These are phyloP conservation scores for Pseudogymnoascus sp. DNA, from an alignment of 2,329 filamentous ascomycete species.

Conservation along the genomic window DNA sequence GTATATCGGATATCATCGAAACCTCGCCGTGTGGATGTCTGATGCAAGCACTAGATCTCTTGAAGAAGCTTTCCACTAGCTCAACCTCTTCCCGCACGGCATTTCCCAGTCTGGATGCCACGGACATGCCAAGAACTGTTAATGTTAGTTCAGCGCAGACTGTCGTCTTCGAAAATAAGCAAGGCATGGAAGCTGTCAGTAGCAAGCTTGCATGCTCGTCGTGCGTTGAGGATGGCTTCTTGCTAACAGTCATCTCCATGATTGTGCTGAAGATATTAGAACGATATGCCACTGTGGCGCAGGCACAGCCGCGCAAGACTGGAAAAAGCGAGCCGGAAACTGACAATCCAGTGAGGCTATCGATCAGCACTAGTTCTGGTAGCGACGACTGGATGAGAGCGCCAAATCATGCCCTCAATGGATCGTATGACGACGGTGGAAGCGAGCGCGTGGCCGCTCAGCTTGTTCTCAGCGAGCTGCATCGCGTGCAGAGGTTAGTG, in stretches of 20 bases:
- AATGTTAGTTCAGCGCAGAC: constrained; percentile 12
- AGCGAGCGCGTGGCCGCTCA: constrained; percentile 27
- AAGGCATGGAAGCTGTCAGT: constrained; percentile 26
- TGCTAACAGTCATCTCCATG: constrained; percentile 29
- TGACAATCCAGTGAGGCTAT: not conserved
- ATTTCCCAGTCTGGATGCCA: not conserved
- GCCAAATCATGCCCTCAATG: not conserved
- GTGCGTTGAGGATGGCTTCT: constrained; percentile 30
- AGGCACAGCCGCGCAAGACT: not conserved
- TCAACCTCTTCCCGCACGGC: not conserved
- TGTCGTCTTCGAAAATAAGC: constrained; percentile 28
- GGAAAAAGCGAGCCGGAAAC: not conserved
- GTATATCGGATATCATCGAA: not conserved
- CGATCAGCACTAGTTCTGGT: constrained; percentile 17
- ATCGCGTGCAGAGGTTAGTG: constrained; percentile 30
- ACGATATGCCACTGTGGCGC: constrained; percentile 28
- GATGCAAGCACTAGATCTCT: constrained; percentile 21
- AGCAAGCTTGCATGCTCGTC: constrained; percentile 29
- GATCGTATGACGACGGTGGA: not conserved
- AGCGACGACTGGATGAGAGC: constrained; percentile 18
- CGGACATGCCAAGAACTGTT: not conserved
- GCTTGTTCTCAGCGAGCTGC: constrained; percentile 32
- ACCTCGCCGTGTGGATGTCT: constrained; percentile 18
- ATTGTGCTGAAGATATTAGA: constrained; percentile 32
- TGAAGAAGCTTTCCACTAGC: constrained; percentile 22